Base-by-base conservation (phyloP, 2,329 filamentous ascomycete species). In the Cladosporium sp. region DNA sequence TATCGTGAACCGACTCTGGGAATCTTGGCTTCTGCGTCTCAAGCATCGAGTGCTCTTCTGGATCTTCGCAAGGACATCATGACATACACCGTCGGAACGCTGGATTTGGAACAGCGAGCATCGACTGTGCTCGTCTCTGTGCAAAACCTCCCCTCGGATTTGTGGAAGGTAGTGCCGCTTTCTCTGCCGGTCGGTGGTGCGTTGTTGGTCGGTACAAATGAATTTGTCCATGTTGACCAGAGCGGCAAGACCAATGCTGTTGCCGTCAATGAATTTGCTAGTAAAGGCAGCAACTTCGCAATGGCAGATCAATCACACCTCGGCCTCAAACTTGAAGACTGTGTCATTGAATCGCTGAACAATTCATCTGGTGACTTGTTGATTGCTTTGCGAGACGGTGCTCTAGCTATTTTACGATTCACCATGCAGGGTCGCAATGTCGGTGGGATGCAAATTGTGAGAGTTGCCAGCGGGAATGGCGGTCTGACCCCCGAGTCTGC, bases 1-100 rank as follows among this genome's bases (percentile, higher is more conserved):
- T 98, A 98, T 69, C 85, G 93, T 67, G 93, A 97, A 69, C 92
- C 93, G 11, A 98, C 93, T 0, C 95, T 98, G 72, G 93, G 92
- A 50, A 91, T 98, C 53, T 76, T 98, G 36, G 93, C 89, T 40
- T 88, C 91, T 1, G 84, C 83, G 46, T 74, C 82, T 55, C 77
- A 84, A 30, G 82, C 85, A 12, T 91, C 90, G n/a, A 77, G 78
- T 49, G 84, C 88, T 3, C 74, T 97, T 47, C 70, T 84, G 20
- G 72, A 78, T 55, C 86, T 90, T 61, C 81, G 89, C 56, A 93
- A 85, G 63, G 93, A 98, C 65, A 82, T 88, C 59, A 75, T 95
- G 41, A 85, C 84, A 15, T 98, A 96, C 71, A 90, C 90, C 63
- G 92, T 98, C 54, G 95, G 96, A 64, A 96, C 93, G 0, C 76